phyloP scores from a whole-genome alignment of 805 yeast genomes.

The Candida broadrunensis region DNA sequence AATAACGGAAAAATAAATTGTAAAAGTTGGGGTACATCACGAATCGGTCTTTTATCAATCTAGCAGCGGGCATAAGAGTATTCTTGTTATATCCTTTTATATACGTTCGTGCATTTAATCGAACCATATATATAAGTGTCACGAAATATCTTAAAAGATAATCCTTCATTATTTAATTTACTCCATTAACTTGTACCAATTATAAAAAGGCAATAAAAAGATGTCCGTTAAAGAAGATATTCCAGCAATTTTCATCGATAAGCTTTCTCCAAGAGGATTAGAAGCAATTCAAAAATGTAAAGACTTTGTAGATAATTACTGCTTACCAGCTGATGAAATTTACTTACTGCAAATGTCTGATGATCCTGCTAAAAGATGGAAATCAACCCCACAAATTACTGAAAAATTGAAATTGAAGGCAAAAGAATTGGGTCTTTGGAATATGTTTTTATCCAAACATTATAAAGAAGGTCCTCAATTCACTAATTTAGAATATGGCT shows the following conservation, averaged over 20 bases:
- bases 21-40: too few relatives aligned
- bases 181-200: too few relatives aligned
- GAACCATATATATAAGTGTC: too few relatives aligned
- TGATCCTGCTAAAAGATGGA: conserved; percentile 47
- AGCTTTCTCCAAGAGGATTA: conserved; percentile 32
- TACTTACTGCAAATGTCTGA: conserved; percentile 37
- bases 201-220: too few relatives aligned
- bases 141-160: too few relatives aligned
- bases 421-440: conserved; percentile 54
- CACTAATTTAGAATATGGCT: conserved; percentile 60
- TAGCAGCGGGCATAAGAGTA: too few relatives aligned
- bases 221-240: conserved; percentile 28
- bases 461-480: conserved; percentile 54
- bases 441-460: conserved; percentile 50
- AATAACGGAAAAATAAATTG: too few relatives aligned
- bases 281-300: conserved; percentile 39
- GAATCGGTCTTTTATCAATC: too few relatives aligned
- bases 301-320: conserved; percentile 53
- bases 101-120: too few relatives aligned
- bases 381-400: conserved; percentile 41
- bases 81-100: too few relatives aligned
- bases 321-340: conserved; percentile 53
- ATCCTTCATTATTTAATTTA: too few relatives aligned
- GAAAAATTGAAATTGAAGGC: conserved; percentile 56
- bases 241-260: conserved; percentile 37